Evolutionary conservation across 345 rosid genomes (phyloP), one percentile per base, ranked within the genome.

Genomic region (Populus ilicifolia): DNA sequence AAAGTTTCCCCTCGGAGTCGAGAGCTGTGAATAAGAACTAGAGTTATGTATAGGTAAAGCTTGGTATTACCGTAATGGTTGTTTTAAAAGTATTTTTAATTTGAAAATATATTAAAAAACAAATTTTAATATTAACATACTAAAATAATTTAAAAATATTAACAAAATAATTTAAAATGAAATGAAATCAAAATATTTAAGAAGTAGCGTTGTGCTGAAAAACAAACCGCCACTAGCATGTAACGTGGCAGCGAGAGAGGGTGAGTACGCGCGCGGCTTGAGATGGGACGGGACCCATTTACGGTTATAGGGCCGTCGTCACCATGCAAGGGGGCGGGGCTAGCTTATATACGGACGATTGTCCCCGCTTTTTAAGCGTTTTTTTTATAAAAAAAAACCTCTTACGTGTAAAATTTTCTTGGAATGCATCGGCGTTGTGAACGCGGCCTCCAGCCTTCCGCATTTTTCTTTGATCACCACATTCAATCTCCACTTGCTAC

Each of bases 301-400:
- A 76, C 54, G 73, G 79, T 76, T 76, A 68, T 8, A 67, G 52
- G 64, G 30, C 13, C 44, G 44, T 67, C 70, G 70, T 38, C 70
- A 5, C 39, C 50, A 14, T 36, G 23, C 66, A 54, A 18, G 4
- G 38, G 16, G 25, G 27, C 54, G 38, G 16, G 25, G 27, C 54
- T 61, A 17, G 5, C 14, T 23, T 20, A 73, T 16, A 62, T 44
- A 44, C 62, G 33, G 36, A 70, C 41, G 4, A 18, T 13, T 43
- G 78, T 67, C 66, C 78, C 78, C 52, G 23, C 64, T 5, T 48
- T 67, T 67, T 35, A 75, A 67, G 78, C 66, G 78, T 75, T n/a
- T 12, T 64, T 64, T 64, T 2, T 12, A 5, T 64, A 27, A 0
- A n/a, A n/a, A n/a, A n/a, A n/a, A 1, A 12, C 27, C 6, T 63